phyloP scores from a whole-genome alignment of 2,329 filamentous ascomycete genomes.

The Ophiostoma ips region DNA sequence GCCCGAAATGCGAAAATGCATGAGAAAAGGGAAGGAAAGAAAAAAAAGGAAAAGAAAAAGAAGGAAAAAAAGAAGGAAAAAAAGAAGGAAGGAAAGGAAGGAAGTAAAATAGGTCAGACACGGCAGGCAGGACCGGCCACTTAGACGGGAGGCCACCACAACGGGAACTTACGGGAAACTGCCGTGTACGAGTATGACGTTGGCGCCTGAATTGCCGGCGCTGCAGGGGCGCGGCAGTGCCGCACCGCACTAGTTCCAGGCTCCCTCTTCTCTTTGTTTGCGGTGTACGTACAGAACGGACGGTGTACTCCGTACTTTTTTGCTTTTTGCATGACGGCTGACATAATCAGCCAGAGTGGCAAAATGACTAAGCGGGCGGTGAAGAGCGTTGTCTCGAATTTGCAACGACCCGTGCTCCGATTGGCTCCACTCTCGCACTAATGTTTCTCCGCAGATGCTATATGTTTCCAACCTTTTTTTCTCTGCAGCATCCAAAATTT shows the following conservation, averaged over 20 bases:
- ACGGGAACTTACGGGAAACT: constrained; percentile 8
- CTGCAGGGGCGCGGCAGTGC: neutral
- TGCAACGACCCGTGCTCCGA: neutral
- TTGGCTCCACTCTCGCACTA: constrained; percentile 6
- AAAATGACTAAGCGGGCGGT: constrained; percentile 3
- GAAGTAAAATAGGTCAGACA: neutral
- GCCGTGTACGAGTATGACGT: constrained; percentile 9
- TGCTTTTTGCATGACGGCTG: too few relatives aligned
- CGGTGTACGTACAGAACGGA: neutral
- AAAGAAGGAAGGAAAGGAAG: neutral
- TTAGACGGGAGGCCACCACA: constrained; percentile 4
- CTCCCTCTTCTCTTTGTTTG: neutral
- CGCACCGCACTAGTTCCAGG: neutral
- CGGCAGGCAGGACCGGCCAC: constrained; percentile 1
- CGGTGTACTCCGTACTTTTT: too few relatives aligned
- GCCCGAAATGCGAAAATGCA: neutral
- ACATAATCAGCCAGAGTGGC: neutral
- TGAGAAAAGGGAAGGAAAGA: neutral
- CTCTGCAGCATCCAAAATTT: constrained; percentile 3
- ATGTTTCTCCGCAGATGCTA: constrained; percentile 7
- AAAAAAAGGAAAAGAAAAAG: neutral
- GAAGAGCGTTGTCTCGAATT: neutral
- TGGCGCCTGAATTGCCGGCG: constrained; percentile 4
- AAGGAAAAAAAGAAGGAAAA: neutral
- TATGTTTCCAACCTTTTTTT: constrained; percentile 1